A percentile compares a stretch with the other conserved stretches of the same genome.
phyloP scores from a whole-genome alignment of 2,329 filamentous ascomycete genomes.

The Sclerotinia nivalis region DNA sequence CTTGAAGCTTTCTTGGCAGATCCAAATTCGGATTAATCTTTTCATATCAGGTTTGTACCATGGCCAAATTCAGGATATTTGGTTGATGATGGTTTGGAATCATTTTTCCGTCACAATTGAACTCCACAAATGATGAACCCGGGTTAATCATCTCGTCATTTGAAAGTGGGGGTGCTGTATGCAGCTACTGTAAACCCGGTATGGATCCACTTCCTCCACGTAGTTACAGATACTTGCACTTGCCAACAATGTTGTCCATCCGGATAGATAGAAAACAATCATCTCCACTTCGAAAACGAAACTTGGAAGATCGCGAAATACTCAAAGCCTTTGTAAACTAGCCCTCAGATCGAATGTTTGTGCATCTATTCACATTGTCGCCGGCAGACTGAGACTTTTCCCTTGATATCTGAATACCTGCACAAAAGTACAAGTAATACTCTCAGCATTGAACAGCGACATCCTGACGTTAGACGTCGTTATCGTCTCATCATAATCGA shows the following conservation, averaged over 20 bases:
- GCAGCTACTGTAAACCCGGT: constrained; percentile 1
- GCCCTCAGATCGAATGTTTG: not conserved
- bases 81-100: not conserved
- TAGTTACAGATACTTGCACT: constrained; percentile 2
- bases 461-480: constrained; percentile 9
- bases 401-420: constrained; percentile 7
- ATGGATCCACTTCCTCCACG: constrained; percentile 11
- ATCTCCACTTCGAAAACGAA: not conserved
- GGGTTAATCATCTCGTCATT: constrained; percentile 17
- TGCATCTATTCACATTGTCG: not conserved
- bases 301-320: not conserved
- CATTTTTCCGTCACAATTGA: not conserved
- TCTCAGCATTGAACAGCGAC: constrained; percentile 6
- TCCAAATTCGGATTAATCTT: not conserved
- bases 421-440: not conserved
- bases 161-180: constrained; percentile 8
- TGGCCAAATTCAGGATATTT: not conserved
- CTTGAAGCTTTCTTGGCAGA: constrained; percentile 7
- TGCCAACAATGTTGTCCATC: constrained; percentile 10
- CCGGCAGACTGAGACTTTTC: not conserved
- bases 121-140: constrained; percentile 2
- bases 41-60: not conserved
- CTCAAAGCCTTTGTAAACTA: not conserved
- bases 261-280: not conserved
- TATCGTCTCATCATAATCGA: not conserved